Base-by-base conservation (phyloP, 495 filamentous ascomycete species). In the Arthonia radiata region DNA sequence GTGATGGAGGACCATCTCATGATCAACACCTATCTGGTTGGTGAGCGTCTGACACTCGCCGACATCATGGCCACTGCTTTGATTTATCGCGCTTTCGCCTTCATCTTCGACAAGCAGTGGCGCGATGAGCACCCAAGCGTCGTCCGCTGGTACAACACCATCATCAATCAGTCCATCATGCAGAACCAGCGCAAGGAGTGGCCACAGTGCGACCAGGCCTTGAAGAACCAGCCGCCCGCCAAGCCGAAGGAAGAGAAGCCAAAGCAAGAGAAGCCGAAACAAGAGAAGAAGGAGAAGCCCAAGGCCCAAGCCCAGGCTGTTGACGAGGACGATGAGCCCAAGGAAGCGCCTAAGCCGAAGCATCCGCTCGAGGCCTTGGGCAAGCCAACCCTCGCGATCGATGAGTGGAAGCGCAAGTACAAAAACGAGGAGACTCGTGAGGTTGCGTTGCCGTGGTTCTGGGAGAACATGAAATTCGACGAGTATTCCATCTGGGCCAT, bases 401-500 rank as follows among this genome's bases (percentile, higher is more conserved):
- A 99, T 44, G 86, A 99, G 46, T 90, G 72, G 77, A 99, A 99
- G 71, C 79, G 82, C 41, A 68, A 75, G 50, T 99, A 93, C 71
- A 94, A 89, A 42, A 99, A 99, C 67, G 60, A 73, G 37, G 83
- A 94, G 25, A 82, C 77, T 31, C 78, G 74, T 24, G 40, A 57
- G 34, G 69, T 56, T 23, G 78, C 82, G 38, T 53, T 94, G 37
- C 81, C 83, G 45, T 99, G 82, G 77, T 94, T 99, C 67, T 99
- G 82, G 82, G 66, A 92, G 59, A 71, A 90, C 45, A 66, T 64
- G 53, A 82, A 81, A 33, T 62, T 82, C 43, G 71, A 77, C 30
- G 89, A 94, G 54, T 94, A 86, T 64, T 89, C 80, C 19, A 52
- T 99, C 40, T 99, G 79, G 79, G 65, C 59, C 44, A 58, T 75